Base-by-base conservation (phyloP, 352 stramenopile genomes). In the Globisporangium middletonii region DNA sequence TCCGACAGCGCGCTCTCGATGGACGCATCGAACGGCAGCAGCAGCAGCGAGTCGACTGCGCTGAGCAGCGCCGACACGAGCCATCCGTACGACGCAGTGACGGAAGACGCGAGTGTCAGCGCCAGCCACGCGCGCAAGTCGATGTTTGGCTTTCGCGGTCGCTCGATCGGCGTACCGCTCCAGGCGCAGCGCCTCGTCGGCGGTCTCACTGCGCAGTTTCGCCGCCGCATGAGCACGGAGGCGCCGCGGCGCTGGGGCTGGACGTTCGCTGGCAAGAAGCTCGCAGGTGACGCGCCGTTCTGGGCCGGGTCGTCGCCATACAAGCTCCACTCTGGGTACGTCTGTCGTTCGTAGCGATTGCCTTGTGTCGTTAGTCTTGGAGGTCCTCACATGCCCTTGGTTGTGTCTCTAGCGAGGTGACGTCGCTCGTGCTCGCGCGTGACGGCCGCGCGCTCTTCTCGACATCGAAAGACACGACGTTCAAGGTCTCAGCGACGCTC, bases 141-240 rank as follows among this genome's bases (percentile, higher is more conserved):
- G 52, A 79, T 91, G 71, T 93, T 93, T 64, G 73, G 69, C 11
- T 94, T 94, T 42, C 76, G 79, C 15, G 75, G 75, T 4, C 67
- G 68, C 4, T 77, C 77, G 12, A 75, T 88, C 52, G 72, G 75
- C 9, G 67, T 86, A n/a, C 71, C 79, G 9, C 88, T 92, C 64
- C 76, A 90, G 62, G 81, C 83, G 12, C 81, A 93, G 42, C 68
- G 82, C 2, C 56, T 92, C 53, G 83, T 92, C 15, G 83, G 83
- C 44, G 83, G 82, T 1, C 53, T 95, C 30, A 92, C 83, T 30
- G 85, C 85, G 0, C 83, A 91, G 28, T 83, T 92, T 37, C 73
- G 75, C 8, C 79, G 83, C 3, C 79, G 83, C 3, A 88, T 95
- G 67, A 86, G 82, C 43, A 72, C 76, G 2, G 82, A 92, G 57